These are phyloP conservation scores for Breynia disticha DNA, from an alignment of 441 rosid species.

Conservation along the genomic window DNA sequence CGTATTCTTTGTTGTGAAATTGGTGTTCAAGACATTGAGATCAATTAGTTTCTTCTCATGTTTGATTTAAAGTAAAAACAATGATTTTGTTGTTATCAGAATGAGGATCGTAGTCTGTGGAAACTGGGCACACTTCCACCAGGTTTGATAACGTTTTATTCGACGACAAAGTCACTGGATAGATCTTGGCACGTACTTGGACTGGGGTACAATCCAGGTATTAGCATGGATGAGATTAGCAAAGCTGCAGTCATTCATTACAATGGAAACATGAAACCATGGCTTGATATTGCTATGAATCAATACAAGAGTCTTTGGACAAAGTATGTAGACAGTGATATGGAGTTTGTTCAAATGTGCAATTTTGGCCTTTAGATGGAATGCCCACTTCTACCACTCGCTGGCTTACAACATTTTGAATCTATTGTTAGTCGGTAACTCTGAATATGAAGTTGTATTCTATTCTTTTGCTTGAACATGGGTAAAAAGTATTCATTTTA, in stretches of 20 bases:
- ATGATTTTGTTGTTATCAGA: neutral
- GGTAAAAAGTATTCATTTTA: no score
- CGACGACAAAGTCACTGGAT: constrained; percentile 4
- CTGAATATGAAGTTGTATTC: no score
- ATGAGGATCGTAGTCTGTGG: constrained; percentile 4
- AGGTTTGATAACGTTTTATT: constrained; percentile 7
- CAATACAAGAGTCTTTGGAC: constrained; percentile 7
- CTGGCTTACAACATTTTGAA: no score
- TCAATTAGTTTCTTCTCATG: neutral
- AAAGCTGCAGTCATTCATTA: constrained; percentile 9
- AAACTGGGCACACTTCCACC: constrained; percentile 5
- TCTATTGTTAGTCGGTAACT: no score
- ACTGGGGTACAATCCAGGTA: constrained; percentile 7
- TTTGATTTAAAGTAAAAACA: neutral
- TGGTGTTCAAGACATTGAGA: neutral
- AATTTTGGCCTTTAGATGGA: constrained; percentile 10
- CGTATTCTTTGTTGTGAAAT: neutral
- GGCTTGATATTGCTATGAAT: constrained; percentile 8
- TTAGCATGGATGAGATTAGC: constrained; percentile 1
- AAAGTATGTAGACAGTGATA: constrained; percentile 4
- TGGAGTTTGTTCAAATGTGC: constrained; percentile 11
- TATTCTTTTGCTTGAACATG: no score
- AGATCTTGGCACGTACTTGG: constrained; percentile 9
- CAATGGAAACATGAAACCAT: constrained; percentile 9
- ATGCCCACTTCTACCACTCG: no score